Evolutionary conservation across 2,329 filamentous ascomycete species (phyloP).

Genomic region (Seiridium unicorne): DNA sequence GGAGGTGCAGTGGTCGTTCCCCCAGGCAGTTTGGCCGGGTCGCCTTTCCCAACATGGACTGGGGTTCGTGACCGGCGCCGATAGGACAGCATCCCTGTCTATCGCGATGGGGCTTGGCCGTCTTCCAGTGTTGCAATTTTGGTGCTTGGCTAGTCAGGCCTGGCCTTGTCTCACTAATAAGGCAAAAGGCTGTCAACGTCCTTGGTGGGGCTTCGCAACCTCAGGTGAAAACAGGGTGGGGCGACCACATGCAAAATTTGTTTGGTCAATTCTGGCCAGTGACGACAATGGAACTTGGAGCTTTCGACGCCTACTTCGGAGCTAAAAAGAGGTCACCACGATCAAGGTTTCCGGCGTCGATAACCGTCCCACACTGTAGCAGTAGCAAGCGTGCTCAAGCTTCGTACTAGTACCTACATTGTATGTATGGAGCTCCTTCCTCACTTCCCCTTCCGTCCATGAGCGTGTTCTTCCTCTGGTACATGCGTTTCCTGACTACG

Average conservation of each 20-base stretch:
- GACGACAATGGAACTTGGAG: neutral
- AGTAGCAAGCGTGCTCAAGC: constrained; percentile 1
- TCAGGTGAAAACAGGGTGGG: neutral
- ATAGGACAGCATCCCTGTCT: neutral
- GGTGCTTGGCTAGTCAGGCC: neutral
- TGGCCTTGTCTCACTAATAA: neutral
- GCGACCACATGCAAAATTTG: constrained; percentile 3
- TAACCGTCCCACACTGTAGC: neutral
- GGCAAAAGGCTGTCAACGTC: too few species aligned
- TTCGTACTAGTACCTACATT: neutral
- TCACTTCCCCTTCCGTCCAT: neutral
- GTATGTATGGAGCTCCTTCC: constrained; percentile 2
- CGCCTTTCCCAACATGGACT: neutral
- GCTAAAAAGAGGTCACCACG: neutral
- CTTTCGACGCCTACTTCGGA: neutral
- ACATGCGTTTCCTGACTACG: neutral
- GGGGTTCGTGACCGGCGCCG: neutral
- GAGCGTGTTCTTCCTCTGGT: neutral
- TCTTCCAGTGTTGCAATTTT: neutral
- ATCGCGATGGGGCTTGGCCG: neutral
- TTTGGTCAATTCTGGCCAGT: neutral
- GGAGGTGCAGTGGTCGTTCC: neutral
- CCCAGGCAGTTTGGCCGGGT: neutral
- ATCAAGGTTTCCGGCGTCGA: neutral
- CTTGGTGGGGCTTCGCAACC: neutral